These are phyloP conservation scores for Fusarium annulatum DNA, from an alignment of 2,329 filamentous ascomycete genomes.

Conservation along the genomic window DNA sequence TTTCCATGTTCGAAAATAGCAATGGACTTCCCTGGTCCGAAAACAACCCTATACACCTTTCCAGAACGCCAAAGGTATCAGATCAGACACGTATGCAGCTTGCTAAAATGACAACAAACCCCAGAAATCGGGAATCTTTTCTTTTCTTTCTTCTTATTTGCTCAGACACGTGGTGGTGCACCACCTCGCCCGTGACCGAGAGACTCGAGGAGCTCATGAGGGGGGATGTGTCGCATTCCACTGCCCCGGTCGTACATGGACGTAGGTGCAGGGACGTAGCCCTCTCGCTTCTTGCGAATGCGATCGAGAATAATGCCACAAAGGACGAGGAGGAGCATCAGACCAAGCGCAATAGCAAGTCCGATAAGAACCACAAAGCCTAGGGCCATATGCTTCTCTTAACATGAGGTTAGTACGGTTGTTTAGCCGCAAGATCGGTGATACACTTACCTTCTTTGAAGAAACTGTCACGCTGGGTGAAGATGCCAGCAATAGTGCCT, in stretches of 20 bases:
- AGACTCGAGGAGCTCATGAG: slow-evolving; percentile 68
- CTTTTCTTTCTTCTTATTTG: not conserved
- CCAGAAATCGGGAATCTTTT: slow-evolving; percentile 14
- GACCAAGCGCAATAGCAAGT: slow-evolving; percentile 79
- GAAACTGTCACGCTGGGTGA: slow-evolving; percentile 83
- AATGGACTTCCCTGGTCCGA: slow-evolving; percentile 32
- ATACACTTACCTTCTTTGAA: slow-evolving; percentile 74
- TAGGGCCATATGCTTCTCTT: slow-evolving; percentile 70
- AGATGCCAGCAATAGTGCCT: slow-evolving; percentile 83
- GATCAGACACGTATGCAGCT: slow-evolving; percentile 45
- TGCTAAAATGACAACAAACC: slow-evolving; percentile 43
- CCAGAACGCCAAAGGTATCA: slow-evolving; percentile 52
- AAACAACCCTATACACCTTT: slow-evolving; percentile 45
- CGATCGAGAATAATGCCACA: slow-evolving; percentile 80
- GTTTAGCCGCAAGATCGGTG: not conserved
- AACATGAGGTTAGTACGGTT: slow-evolving; percentile 22
- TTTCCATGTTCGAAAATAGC: slow-evolving; percentile 32
- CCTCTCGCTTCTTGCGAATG: slow-evolving; percentile 79
- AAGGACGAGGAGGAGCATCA: slow-evolving; percentile 82
- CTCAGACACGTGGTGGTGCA: slow-evolving; percentile 64
- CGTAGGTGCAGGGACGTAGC: slow-evolving; percentile 81
- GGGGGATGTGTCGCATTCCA: slow-evolving; percentile 70
- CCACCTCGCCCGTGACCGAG: slow-evolving; percentile 61
- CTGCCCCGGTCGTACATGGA: slow-evolving; percentile 70
- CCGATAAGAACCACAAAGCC: slow-evolving; percentile 85